Evolutionary conservation across 129 eudicot species (phyloP), one percentile per base, ranked within the genome.

Genomic region (Flaveria brownii): DNA sequence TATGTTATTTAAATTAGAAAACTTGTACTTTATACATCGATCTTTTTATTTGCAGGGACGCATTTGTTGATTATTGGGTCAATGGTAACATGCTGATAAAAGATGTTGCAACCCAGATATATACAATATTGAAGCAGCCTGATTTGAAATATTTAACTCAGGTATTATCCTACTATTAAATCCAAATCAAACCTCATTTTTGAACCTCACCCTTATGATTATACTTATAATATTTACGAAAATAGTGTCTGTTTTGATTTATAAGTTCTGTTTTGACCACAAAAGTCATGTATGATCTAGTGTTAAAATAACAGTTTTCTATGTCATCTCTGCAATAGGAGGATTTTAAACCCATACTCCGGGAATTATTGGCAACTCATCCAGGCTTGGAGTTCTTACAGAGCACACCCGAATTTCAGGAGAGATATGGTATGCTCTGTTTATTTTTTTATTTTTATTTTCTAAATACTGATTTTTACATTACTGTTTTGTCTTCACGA

Each of bases 331-430:
- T 81, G 73, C 57, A 42, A 78, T 62, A 92, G 98, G 98, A 88
- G 84, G 96, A 92, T 81, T 92, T 92, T 74, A 92, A 92, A 86
- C 94, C 96, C 33, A 84, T 92, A 61, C 94, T 92, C 69, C 87
- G 92, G 75, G 98, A 92, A 71, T 90, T 92, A 79, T 82, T 92
- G 87, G 82, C 87, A 23, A 92, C 96, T 79, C 98, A 92, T 83
- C 98, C 96, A 33, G 98, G 98, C 69, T 88, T 92, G 80, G 98
- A 92, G 82, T 92, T 92, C 86, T 84, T 92, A 73, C 94, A 86
- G 76, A 85, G 86, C 81, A 92, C 98, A 75, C 98, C 98, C 12
- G 98, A 92, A 79, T 92, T 92, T 82, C 98, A 92, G 84, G 98
- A 92, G 77, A 86, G 98, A 92, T 92, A 89, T 84, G 97, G 97